Base-by-base conservation (phyloP, 768 basidiomycete genomes). In the Russula griseocarnosa region DNA sequence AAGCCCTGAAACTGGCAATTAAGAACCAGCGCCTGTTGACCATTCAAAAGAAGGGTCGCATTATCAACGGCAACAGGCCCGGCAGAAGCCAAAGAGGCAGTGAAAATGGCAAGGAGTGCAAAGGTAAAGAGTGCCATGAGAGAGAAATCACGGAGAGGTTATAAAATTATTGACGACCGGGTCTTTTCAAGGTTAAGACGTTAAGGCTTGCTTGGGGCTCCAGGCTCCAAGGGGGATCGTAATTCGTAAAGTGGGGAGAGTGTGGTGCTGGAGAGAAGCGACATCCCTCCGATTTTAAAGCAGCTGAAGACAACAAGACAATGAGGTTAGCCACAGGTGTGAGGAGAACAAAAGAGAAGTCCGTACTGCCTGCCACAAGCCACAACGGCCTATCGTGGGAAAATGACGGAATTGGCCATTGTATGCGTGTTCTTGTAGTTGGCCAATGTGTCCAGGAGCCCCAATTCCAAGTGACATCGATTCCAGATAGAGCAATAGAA, bases 1-100 rank as follows among this genome's bases (percentile, higher is more conserved):
- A 83, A 51, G 8, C 63, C 72, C 62, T 72, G 66, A 65, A 82
- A 86, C 52, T 79, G 72, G 2, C 73, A 69, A 65, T 87, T 87
- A 32, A 83, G 74, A 34, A 73, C 69, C 68, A 85, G 83, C 0
- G 85, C 84, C 44, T 74, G 70, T 64, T 77, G 74, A 16, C 77
- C 84, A 66, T 84, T 85, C 55, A 76, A 69, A 6, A 78, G 71
- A 26, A 84, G 76, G n/a, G 77, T 77, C 28, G 72, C 65, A 58
- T 76, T 70, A 69, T 81, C 78, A 32, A 79, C 69, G 6, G 75
- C 58, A 26, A 76, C 71, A 2, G 80, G 77, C 22, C 67, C 69
- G 30, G 70, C 67, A 13, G 74, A 76, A 42, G 72, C 70, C 42
- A 61, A 63, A 67, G 72, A 72, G n/a, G 74, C 69, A 0, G 72